These are phyloP conservation scores for Coniochaeta ligniaria DNA, from an alignment of 2,329 filamentous ascomycete genomes.

Conservation along the genomic window DNA sequence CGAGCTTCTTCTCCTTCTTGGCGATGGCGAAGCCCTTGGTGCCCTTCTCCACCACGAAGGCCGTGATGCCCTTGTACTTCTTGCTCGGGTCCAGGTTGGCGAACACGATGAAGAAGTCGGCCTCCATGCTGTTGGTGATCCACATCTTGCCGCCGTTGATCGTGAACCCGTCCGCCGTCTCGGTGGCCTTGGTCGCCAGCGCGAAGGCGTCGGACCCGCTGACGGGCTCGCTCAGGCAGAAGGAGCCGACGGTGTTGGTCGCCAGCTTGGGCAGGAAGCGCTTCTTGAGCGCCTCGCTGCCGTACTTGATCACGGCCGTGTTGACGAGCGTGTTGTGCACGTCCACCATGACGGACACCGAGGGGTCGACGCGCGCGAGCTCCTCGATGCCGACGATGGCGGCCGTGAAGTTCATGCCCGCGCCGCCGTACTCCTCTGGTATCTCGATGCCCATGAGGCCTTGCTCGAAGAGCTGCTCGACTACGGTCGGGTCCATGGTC, in stretches of 20 bases:
- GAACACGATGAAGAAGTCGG: conserved; percentile 94
- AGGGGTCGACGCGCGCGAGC: conserved; percentile 86
- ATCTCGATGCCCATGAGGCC: conserved; percentile 97
- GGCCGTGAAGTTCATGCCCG: conserved; percentile 97
- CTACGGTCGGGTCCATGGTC: conserved; percentile 78
- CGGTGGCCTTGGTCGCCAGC: conserved; percentile 80
- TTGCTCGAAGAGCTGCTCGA: conserved; percentile 95
- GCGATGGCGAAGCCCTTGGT: conserved; percentile 87
- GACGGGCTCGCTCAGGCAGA: conserved; percentile 86
- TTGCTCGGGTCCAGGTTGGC: conserved; percentile 88
- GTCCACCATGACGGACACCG: conserved; percentile 89
- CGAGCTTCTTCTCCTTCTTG: conserved; percentile 99
- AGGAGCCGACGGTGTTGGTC: conserved; percentile 83
- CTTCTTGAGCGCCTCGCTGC: conserved; percentile 67
- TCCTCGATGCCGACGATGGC: conserved; percentile 97
- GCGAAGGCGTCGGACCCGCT: conserved; percentile 96
- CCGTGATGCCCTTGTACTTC: conserved; percentile 95
- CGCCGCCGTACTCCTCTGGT: conserved; percentile 91
- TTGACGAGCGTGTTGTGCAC: conserved; percentile 98
- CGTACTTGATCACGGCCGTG: conserved; percentile 84
- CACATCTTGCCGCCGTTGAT: conserved; percentile 97
- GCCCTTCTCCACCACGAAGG: conserved; percentile 89
- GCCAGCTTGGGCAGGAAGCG: conserved; percentile 86
- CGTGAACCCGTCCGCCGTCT: conserved; percentile 76
- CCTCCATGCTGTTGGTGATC: conserved; percentile 97